Percentiles rank a stretch among this genome's conserved stretches.
Evolutionary conservation across 2,329 filamentous ascomycete genomes (phyloP).

Genomic region (Meredithiella fracta): DNA sequence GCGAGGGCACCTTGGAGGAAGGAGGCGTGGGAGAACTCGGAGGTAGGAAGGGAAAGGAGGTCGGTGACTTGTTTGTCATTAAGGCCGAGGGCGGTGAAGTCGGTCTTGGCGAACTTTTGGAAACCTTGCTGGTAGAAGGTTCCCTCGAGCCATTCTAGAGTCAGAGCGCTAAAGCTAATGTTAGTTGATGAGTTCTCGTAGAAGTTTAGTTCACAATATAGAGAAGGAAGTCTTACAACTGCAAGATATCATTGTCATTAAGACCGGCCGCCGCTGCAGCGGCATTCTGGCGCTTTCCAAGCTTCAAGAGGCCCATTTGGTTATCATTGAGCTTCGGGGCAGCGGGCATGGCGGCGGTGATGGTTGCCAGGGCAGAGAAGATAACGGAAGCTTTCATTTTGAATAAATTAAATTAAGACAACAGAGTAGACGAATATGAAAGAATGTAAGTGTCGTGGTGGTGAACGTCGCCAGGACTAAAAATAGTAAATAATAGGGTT

Average conservation of each 20-base stretch:
- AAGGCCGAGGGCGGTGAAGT: conserved; percentile 40
- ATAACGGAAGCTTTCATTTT: conserved; percentile 27
- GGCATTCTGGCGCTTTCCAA: conserved; percentile 34
- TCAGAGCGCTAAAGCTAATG: conserved; percentile 43
- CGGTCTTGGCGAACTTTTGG: conserved; percentile 43
- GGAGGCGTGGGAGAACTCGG: conserved; percentile 35
- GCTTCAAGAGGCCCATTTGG: conserved; percentile 31
- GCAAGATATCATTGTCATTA: conserved; percentile 38
- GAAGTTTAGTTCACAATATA: not conserved
- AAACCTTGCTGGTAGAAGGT: conserved; percentile 59
- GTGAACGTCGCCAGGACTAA: not conserved
- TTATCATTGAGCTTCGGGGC: conserved; percentile 26
- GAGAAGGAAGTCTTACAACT: conserved; percentile 31
- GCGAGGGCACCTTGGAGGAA: conserved; percentile 39
- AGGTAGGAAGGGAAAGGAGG: conserved; percentile 43
- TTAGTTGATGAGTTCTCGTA: not conserved
- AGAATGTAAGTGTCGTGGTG: not conserved
- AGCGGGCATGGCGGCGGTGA: conserved; percentile 31
- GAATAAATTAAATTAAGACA: conserved; percentile 18
- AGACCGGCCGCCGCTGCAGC: conserved; percentile 31
- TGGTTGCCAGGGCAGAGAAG: conserved; percentile 29
- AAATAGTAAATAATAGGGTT: conserved; percentile 7
- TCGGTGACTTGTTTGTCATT: conserved; percentile 24
- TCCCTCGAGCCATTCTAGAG: conserved; percentile 58
- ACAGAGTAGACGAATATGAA: conserved; percentile 21